Evolutionary conservation across 2,329 filamentous ascomycete species (phyloP), one percentile per base, ranked within the genome.

Genomic region (Macrophomina phaseolina): DNA sequence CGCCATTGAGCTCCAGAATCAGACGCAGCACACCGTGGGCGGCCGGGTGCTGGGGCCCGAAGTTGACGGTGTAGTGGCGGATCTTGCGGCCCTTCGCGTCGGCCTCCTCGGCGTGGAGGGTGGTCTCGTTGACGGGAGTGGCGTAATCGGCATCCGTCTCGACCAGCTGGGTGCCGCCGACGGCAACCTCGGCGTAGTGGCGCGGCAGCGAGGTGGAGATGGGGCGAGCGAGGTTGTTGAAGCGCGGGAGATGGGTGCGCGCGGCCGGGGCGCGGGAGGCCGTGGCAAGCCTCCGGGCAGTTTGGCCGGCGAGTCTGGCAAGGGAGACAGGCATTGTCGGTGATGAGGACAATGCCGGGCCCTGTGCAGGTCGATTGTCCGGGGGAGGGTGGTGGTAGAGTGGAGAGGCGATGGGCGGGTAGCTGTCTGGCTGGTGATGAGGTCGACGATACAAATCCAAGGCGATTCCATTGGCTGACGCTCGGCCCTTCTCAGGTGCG

Each of bases 41-140:
- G 71, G 95, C 95, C 46, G 95, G 95, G 85, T 99, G 95, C 86
- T 99, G 95, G 71, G 95, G 95, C 66, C 95, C 95, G 76, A 99
- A 99, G 86, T 99, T 99, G 85, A 99, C 94, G 6, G 95, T 99
- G 84, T 99, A 99, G 83, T 99, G 95, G 72, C 95, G 90, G 79
- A 99, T 91, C 87, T 97, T 98, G 81, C 94, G 90, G 81, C 84
- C 81, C 72, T 86, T 84, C 63, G 84, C 81, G 55, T 61, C 64
- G 55, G 74, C 73, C 49, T 73, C 80, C 73, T 85, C 81, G 70
- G 81, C 77, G 69, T 80, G 79, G 66, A 80, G 74, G 63, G 77
- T 73, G 70, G 84, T 82, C 64, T 79, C 75, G 71, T 81, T 71
- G 49, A 84, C 73, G 73, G 83, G 81, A 64, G 80, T 74, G 40